These are phyloP conservation scores for Agapanthus africanus DNA, from an alignment of 106 monocot genomes.

Conservation along the genomic window DNA sequence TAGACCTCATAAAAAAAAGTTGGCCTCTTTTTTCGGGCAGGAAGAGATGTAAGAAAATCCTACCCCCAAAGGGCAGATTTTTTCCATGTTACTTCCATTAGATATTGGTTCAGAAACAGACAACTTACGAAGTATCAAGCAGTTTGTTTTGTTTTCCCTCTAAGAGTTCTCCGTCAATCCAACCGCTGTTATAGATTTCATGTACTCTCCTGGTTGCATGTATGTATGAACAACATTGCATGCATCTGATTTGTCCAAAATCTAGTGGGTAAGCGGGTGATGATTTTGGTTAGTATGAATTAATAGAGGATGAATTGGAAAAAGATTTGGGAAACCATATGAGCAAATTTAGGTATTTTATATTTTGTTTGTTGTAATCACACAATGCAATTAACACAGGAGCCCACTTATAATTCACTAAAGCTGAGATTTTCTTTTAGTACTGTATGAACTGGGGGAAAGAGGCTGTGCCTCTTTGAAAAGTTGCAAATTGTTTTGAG, in stretches of 20 bases:
- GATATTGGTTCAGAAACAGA: neutral
- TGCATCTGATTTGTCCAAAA: neutral
- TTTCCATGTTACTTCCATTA: neutral
- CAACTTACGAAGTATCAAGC: neutral
- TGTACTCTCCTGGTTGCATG: neutral
- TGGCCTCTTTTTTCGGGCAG: no score
- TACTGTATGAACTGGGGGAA: neutral
- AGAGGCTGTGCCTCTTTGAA: no score
- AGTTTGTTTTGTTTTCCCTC: neutral
- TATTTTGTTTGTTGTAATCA: neutral
- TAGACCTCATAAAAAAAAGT: neutral
- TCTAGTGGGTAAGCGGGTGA: neutral
- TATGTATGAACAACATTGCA: neutral
- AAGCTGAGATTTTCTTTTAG: neutral
- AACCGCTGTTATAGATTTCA: neutral
- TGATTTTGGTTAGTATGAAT: neutral
- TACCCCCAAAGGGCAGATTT: no score
- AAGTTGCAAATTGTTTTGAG: no score
- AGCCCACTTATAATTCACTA: neutral
- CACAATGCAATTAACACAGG: neutral
- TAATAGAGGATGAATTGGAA: neutral
- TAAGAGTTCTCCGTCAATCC: neutral
- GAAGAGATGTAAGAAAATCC: no score
- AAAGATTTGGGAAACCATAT: neutral
- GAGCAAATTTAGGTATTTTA: neutral